Conservation (phyloP, 352 stramenopile genomes). For the Heterotrichella gracilis region DNA sequence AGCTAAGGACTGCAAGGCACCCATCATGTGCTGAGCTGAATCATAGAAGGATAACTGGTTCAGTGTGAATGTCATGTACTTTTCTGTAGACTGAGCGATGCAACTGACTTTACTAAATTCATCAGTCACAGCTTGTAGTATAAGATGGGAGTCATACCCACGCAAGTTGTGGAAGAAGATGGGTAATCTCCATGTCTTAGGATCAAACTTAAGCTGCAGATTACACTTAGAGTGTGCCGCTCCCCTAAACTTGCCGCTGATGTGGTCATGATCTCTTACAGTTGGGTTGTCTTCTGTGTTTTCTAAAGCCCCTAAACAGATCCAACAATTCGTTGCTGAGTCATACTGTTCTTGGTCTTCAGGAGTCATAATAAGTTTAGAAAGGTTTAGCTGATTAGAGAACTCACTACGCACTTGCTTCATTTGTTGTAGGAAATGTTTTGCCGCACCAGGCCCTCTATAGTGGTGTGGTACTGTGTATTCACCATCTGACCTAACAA, state of each 20-base stretch:
- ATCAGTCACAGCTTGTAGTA: neutral
- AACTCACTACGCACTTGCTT: neutral
- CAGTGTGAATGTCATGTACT: neutral
- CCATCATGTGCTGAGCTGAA: no score
- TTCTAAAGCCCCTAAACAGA: no score
- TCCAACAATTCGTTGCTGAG: neutral
- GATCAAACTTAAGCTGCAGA: neutral
- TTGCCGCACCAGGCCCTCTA: no score
- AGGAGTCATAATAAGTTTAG: constrained; percentile 5
- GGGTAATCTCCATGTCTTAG: neutral
- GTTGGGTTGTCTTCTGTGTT: neutral
- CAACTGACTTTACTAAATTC: constrained; percentile 10
- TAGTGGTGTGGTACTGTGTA: neutral
- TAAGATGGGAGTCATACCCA: constrained; percentile 10
- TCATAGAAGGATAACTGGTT: constrained; percentile 11
- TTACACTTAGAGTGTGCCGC: neutral
- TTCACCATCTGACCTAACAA: neutral
- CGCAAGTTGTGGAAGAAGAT: constrained; percentile 10
- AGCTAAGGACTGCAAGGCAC: neutral
- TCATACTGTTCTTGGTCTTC: constrained; percentile 9
- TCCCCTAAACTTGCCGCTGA: neutral
- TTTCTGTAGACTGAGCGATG: neutral
- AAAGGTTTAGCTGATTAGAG: neutral
- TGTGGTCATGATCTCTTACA: constrained; percentile 8
- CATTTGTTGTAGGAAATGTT: no score